Evolutionary conservation across 2,329 filamentous ascomycete species (phyloP).

Genomic region (Endoconidiophora polonica): DNA sequence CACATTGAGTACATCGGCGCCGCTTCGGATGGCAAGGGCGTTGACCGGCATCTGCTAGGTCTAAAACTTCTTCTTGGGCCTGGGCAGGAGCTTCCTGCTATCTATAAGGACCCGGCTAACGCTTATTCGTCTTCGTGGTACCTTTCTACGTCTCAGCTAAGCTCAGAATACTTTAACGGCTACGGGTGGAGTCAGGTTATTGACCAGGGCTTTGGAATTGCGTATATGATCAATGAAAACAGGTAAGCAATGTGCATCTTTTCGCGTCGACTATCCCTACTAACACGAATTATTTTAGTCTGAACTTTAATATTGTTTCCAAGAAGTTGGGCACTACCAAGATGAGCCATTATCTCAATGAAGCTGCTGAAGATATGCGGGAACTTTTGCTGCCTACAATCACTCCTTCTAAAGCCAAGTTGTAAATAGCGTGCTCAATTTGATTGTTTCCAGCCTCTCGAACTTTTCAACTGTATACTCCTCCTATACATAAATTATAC

Average conservation of each 20-base stretch:
- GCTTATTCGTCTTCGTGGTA: constrained; percentile 77
- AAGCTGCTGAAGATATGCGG: constrained; percentile 78
- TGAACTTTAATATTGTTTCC: constrained; percentile 96
- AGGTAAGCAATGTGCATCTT: constrained; percentile 19
- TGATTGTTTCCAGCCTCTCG: no score
- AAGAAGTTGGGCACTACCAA: constrained; percentile 79
- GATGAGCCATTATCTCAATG: constrained; percentile 92
- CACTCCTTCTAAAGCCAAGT: constrained; percentile 68
- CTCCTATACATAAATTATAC: no score
- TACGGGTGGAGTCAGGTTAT: constrained; percentile 98
- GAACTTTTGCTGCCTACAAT: constrained; percentile 71
- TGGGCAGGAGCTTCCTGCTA: constrained; percentile 62
- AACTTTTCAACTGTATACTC: no score
- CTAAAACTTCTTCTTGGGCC: constrained; percentile 76
- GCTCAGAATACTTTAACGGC: constrained; percentile 94
- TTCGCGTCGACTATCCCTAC: not conserved
- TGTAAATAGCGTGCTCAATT: constrained; percentile 34
- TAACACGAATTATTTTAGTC: constrained; percentile 29
- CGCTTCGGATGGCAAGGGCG: constrained; percentile 80
- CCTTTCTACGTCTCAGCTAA: constrained; percentile 75
- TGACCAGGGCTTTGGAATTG: constrained; percentile 89
- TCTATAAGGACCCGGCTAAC: constrained; percentile 80
- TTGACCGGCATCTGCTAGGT: constrained; percentile 93
- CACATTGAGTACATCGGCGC: constrained; percentile 85
- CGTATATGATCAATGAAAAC: constrained; percentile 99